Percentiles rank a stretch among this genome's conserved stretches.
These are phyloP conservation scores for Rhizopogon vesiculosus DNA, from an alignment of 768 basidiomycete species.

Conservation along the genomic window DNA sequence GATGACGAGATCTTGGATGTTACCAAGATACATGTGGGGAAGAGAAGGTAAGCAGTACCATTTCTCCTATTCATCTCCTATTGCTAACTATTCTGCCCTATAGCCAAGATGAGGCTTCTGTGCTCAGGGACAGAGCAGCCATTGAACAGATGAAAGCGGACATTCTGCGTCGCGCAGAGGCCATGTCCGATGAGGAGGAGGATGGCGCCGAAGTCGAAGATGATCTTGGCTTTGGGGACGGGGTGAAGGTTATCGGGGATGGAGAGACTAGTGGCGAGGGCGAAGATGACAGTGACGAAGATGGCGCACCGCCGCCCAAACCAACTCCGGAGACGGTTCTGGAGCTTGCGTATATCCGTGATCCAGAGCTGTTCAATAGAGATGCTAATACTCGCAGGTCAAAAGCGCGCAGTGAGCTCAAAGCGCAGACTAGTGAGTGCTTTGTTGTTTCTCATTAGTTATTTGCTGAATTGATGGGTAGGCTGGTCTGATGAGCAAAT, in stretches of 20 bases:
- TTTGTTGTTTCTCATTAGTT: background rate
- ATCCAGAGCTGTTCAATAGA: slow-evolving; percentile 73
- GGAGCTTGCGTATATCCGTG: slow-evolving; percentile 71
- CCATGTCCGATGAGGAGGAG: slow-evolving; percentile 61
- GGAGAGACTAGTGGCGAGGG: slow-evolving; percentile 44
- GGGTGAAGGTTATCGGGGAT: slow-evolving; percentile 53
- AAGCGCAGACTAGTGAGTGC: slow-evolving; percentile 56
- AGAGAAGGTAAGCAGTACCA: slow-evolving; percentile 46
- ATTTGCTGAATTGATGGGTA: slow-evolving; percentile 15
- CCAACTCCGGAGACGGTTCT: slow-evolving; percentile 56
- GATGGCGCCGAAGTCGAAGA: slow-evolving; percentile 41
- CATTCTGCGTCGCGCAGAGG: slow-evolving; percentile 74
- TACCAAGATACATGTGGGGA: slow-evolving; percentile 54
- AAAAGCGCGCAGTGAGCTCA: slow-evolving; percentile 62
- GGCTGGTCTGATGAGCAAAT: slow-evolving; percentile 83
- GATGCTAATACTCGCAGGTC: slow-evolving; percentile 69
- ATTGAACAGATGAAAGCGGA: slow-evolving; percentile 79
- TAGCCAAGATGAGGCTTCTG: slow-evolving; percentile 41
- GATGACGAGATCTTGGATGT: slow-evolving; percentile 70
- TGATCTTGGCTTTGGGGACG: slow-evolving; percentile 53
- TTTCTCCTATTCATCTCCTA: slow-evolving; percentile 1
- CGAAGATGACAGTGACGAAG: slow-evolving; percentile 27
- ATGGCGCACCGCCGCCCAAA: slow-evolving; percentile 10
- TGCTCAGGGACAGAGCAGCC: slow-evolving; percentile 53
- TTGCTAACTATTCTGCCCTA: slow-evolving; percentile 2